A percentile compares a stretch with the other conserved stretches of the same genome.
phyloP scores from a whole-genome alignment of 176 grass and related monocot species.

The Hordeum marinum region DNA sequence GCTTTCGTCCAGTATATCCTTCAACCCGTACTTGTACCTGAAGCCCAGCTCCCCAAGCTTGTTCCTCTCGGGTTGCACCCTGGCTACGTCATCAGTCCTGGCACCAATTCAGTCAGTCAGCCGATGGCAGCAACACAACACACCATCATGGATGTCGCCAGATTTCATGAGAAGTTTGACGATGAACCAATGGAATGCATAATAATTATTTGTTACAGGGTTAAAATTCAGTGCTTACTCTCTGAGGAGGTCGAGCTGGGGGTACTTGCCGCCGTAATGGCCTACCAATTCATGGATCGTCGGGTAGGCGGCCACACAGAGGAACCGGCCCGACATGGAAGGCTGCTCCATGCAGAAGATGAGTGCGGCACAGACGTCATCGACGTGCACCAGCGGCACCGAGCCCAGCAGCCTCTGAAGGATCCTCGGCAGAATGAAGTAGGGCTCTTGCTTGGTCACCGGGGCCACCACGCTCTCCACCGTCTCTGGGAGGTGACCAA shows the following conservation, averaged over 20 bases:
- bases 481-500: neutral
- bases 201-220: neutral
- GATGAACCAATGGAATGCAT: neutral
- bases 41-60: conserved; percentile 49
- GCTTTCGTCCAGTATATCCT: conserved; percentile 38
- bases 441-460: neutral
- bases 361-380: conserved; percentile 58
- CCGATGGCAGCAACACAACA: neutral
- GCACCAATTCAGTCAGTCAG: neutral
- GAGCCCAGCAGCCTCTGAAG: conserved; percentile 40
- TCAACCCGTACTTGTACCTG: conserved; percentile 39
- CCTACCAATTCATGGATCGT: neutral
- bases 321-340: conserved; percentile 42
- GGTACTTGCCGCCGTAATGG: conserved; percentile 33
- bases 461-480: conserved; percentile 14
- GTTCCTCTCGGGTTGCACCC: neutral
- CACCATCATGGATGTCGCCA: neutral
- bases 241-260: conserved; percentile 31
- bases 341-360: conserved; percentile 51
- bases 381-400: conserved; percentile 48
- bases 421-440: neutral
- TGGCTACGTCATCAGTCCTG: conserved; percentile 8
- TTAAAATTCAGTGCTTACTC: conserved; percentile 24
- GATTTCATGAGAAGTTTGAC: neutral
- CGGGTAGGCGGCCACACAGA: conserved; percentile 35